phyloP scores from a whole-genome alignment of 2,329 filamentous ascomycete genomes.

The Acrocalymma vagum region DNA sequence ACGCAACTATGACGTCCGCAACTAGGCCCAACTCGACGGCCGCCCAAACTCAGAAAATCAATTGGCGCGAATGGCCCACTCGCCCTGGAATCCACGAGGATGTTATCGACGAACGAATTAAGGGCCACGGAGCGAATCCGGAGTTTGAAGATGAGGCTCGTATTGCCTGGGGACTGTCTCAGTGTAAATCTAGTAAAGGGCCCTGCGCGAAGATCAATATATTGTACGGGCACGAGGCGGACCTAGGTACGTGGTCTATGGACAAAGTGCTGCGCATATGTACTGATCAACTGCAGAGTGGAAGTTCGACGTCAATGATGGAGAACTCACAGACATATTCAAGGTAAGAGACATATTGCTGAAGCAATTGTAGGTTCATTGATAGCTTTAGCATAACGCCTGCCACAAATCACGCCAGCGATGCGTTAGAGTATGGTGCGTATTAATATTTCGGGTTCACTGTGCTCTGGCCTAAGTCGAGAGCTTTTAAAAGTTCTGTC shows the following conservation, averaged over 20 bases:
- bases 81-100: too few species aligned
- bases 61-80: too few species aligned
- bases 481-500: too few species aligned
- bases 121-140: too few species aligned
- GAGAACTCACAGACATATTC: slow-evolving; percentile 1
- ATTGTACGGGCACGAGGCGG: slow-evolving; percentile 4
- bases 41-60: too few species aligned
- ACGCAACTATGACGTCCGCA: too few species aligned
- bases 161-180: slow-evolving; percentile 17
- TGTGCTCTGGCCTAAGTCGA: too few species aligned
- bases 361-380: neutral
- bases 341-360: neutral
- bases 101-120: too few species aligned
- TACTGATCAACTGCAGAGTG: neutral
- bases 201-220: slow-evolving; percentile 6
- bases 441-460: neutral
- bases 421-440: slow-evolving; percentile 6
- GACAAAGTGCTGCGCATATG: neutral
- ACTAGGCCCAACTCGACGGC: too few species aligned
- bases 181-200: slow-evolving; percentile 2
- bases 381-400: neutral
- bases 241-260: slow-evolving; percentile 9
- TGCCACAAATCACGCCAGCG: neutral
- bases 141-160: slow-evolving; percentile 19
- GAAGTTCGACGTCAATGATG: slow-evolving; percentile 7